A percentile compares a stretch with the other conserved stretches of the same genome.
Conservation (phyloP, 1,284 basidiomycete species). For the Entoloma clypeatum region DNA sequence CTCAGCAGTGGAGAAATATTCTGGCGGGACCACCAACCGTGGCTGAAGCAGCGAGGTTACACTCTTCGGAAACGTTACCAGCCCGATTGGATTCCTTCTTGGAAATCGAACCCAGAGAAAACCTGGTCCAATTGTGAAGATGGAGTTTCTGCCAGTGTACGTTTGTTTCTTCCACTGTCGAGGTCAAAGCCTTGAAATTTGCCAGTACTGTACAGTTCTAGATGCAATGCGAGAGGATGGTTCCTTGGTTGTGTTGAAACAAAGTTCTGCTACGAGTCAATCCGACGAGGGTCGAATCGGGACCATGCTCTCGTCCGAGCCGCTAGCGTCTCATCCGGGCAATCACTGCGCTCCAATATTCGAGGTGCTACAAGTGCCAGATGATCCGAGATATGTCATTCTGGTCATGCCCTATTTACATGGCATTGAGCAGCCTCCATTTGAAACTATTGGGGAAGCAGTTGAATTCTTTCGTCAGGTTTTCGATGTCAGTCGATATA, state of each 20-base stretch:
- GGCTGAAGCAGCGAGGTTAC: slow-evolving; percentile 31
- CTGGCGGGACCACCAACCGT: slow-evolving; percentile 27
- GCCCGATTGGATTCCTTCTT: slow-evolving; percentile 36
- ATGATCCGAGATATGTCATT: slow-evolving; percentile 17
- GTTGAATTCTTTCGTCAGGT: slow-evolving; percentile 2
- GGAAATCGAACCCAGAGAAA: slow-evolving; percentile 22
- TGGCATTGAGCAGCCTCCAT: neutral
- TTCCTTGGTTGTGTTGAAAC: slow-evolving; percentile 28
- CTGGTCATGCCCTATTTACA: slow-evolving; percentile 11
- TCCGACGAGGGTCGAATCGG: slow-evolving; percentile 26
- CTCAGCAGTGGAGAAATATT: no score
- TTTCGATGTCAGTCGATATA: slow-evolving; percentile 2
- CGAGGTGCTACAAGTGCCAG: slow-evolving; percentile 28
- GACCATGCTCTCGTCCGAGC: slow-evolving; percentile 17
- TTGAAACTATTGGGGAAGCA: slow-evolving; percentile 1
- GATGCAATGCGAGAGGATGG: slow-evolving; percentile 34
- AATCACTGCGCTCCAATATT: slow-evolving; percentile 36
- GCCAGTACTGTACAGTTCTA: slow-evolving; percentile 1
- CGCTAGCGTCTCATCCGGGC: slow-evolving; percentile 21
- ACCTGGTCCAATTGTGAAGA: slow-evolving; percentile 20
- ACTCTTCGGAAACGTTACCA: slow-evolving; percentile 33
- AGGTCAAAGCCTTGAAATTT: neutral
- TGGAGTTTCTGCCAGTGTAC: slow-evolving; percentile 3
- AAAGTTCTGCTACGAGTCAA: slow-evolving; percentile 10
- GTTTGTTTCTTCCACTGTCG: neutral